Percentiles rank a stretch among this genome's conserved stretches.
Conservation (phyloP, 495 filamentous ascomycete species). For the Neurospora sp. region DNA sequence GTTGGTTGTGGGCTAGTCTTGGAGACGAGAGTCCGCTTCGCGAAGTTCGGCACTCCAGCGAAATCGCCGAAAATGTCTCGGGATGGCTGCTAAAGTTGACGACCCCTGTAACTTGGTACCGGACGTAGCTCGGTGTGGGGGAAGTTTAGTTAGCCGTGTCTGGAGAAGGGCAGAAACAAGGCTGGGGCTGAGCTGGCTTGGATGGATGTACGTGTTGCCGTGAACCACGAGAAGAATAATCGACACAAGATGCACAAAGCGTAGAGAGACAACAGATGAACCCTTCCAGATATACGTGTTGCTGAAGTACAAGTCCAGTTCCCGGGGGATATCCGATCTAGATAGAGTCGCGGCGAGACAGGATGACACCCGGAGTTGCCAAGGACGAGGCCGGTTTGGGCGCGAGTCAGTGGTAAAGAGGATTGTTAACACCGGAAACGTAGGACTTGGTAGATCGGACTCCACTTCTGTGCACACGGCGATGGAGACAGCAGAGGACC, state of each 20-base stretch:
- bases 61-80: neutral
- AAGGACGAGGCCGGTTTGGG: neutral
- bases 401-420: neutral
- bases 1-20: neutral
- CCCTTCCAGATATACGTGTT: neutral
- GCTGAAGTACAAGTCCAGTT: neutral
- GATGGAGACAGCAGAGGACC: neutral
- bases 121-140: neutral
- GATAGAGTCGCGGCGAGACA: neutral
- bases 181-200: neutral
- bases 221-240: neutral
- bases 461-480: neutral
- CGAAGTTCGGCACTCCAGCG: neutral
- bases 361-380: neutral
- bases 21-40: neutral
- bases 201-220: neutral
- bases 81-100: neutral
- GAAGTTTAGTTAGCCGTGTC: neutral
- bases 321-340: neutral
- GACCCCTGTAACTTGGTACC: neutral
- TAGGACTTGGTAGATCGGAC: neutral
- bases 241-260: neutral
- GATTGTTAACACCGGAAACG: neutral
- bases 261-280: neutral
- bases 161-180: neutral